Conservation (phyloP, 78 protist species). For the Tieghemostelium lacteum region DNA sequence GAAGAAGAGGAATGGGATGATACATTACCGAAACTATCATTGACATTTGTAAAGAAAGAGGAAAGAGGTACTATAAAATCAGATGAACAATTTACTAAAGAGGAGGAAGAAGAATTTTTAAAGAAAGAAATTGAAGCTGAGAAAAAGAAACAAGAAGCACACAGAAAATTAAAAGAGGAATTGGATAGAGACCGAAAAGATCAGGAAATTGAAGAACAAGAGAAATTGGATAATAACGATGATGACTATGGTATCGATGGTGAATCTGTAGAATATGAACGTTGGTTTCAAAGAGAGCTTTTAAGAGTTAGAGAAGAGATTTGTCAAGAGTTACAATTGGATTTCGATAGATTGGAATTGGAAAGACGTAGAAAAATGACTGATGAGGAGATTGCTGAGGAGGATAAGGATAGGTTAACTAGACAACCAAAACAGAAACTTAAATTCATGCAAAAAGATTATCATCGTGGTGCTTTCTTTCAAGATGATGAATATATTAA, state of each 20-base stretch:
- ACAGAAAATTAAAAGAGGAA: constrained; percentile 46
- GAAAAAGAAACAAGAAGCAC: constrained; percentile 59
- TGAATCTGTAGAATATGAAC: constrained; percentile 12
- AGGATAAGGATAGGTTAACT: constrained; percentile 2
- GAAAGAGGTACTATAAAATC: constrained; percentile 56
- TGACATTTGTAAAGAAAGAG: constrained; percentile 52
- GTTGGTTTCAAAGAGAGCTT: constrained; percentile 62
- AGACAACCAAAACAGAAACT: constrained; percentile 16
- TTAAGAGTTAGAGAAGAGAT: constrained; percentile 20
- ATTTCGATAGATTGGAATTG: constrained; percentile 16
- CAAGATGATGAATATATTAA: constrained; percentile 79
- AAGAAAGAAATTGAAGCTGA: constrained; percentile 34
- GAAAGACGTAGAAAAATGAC: constrained; percentile 64
- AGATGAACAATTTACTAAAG: constrained; percentile 27
- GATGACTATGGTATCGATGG: constrained; percentile 41
- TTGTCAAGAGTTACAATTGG: not conserved
- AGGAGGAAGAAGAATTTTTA: constrained; percentile 13
- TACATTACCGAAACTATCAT: constrained; percentile 41
- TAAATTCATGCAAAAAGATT: constrained; percentile 72
- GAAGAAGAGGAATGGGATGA: constrained; percentile 53
- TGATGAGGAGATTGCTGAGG: constrained; percentile 36
- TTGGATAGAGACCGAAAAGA: constrained; percentile 49
- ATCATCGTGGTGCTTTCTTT: constrained; percentile 86
- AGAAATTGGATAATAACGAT: not conserved
- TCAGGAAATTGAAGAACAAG: constrained; percentile 4